These are phyloP conservation scores for Aspergillus pseudonomiae DNA, from an alignment of 2,329 filamentous ascomycete genomes.

Conservation along the genomic window DNA sequence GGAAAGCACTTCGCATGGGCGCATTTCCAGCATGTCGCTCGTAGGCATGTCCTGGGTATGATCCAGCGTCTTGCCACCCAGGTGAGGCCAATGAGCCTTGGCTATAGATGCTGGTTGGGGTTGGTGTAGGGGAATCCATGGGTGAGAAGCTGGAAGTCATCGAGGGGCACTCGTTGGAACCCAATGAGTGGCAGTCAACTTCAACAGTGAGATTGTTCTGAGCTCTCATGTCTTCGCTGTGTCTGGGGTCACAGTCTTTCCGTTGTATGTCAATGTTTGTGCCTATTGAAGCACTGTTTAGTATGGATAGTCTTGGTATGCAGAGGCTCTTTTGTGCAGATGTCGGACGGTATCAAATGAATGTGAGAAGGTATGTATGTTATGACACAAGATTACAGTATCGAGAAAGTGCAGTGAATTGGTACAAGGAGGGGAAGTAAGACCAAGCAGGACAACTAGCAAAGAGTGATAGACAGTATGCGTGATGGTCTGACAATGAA, in stretches of 20 bases:
- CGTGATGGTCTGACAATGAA: slow-evolving; percentile 14
- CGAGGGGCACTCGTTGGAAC: slow-evolving; percentile 44
- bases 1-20: slow-evolving; percentile 39
- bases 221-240: slow-evolving; percentile 42
- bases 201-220: slow-evolving; percentile 42
- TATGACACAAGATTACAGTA: slow-evolving; percentile 15
- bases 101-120: slow-evolving; percentile 43
- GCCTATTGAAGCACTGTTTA: slow-evolving; percentile 33
- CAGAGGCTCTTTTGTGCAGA: not conserved
- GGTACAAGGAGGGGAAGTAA: not conserved
- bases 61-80: slow-evolving; percentile 37
- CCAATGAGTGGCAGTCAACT: slow-evolving; percentile 42
- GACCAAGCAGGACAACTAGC: not conserved
- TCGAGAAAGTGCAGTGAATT: slow-evolving; percentile 10
- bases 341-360: not conserved
- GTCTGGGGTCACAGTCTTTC: slow-evolving; percentile 32
- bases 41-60: slow-evolving; percentile 32
- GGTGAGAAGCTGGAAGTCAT: slow-evolving; percentile 45
- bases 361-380: slow-evolving; percentile 9
- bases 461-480: slow-evolving; percentile 13
- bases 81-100: slow-evolving; percentile 42
- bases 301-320: slow-evolving; percentile 7
- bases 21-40: slow-evolving; percentile 34
- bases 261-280: slow-evolving; percentile 30
- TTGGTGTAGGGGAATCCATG: slow-evolving; percentile 44